phyloP scores from a whole-genome alignment of 257 asterid species.

The Scutellaria baicalensis region DNA sequence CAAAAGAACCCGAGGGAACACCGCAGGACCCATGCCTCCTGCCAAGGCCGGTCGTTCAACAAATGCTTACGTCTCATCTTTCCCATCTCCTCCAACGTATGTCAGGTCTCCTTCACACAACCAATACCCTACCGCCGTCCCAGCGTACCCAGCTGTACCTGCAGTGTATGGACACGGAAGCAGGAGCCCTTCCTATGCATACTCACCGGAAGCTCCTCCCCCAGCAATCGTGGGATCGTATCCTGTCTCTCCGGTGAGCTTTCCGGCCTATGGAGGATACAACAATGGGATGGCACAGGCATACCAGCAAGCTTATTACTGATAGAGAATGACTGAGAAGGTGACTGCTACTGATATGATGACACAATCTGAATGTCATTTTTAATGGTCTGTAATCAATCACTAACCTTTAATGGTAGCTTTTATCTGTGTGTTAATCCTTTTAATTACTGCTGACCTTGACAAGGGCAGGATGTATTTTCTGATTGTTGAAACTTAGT shows the following conservation, averaged over 20 bases:
- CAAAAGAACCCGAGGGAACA: slow-evolving; percentile 87
- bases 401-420: slow-evolving; percentile 94
- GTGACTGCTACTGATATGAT: slow-evolving; percentile 80
- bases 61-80: slow-evolving; percentile 93
- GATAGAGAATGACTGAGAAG: slow-evolving; percentile 52
- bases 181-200: slow-evolving; percentile 72
- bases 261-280: slow-evolving; percentile 72
- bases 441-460: slow-evolving; percentile 64
- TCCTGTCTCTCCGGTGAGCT: slow-evolving; percentile 69
- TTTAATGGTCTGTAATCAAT: slow-evolving; percentile 83
- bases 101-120: slow-evolving; percentile 79
- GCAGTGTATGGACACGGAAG: slow-evolving; percentile 36
- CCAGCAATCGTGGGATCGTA: slow-evolving; percentile 46
- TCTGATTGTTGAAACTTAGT: slow-evolving; percentile 73
- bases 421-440: slow-evolving; percentile 77
- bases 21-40: slow-evolving; percentile 97
- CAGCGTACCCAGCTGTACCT: slow-evolving; percentile 71
- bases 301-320: slow-evolving; percentile 97
- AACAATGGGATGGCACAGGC: slow-evolving; percentile 70
- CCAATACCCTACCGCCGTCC: slow-evolving; percentile 64
- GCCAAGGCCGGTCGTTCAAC: slow-evolving; percentile 99
- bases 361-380: slow-evolving; percentile 51
- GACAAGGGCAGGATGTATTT: slow-evolving; percentile 77
- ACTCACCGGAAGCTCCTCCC: slow-evolving; percentile 82
- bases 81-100: slow-evolving; percentile 81